Evolutionary conservation across 1,284 basidiomycete species (phyloP), one percentile per base, ranked within the genome.

Genomic region (Butyriboletus appendiculatus): DNA sequence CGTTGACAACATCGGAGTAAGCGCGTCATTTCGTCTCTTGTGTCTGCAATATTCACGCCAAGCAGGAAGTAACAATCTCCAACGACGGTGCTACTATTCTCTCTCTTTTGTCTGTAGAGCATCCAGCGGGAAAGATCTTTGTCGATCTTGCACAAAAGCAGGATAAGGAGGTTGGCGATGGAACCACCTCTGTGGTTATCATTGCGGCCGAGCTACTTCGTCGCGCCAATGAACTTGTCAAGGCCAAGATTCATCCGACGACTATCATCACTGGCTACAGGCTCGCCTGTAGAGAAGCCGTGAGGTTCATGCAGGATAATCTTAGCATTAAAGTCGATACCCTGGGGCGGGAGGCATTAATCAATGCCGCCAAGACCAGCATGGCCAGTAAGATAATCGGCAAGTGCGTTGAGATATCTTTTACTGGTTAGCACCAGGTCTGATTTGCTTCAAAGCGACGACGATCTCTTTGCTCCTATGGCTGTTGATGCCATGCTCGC

Each of bases 321-420:
- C 77, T 99, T 55, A 93, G 92, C 66, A 89, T 97, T 55, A 98
- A 96, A 76, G 94, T 99, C 35, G 96, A 98, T 70, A 75, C 84
- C 48, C 80, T 99, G 20, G 96, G 96, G 44, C 83, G 89, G 64
- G 96, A 98, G 49, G 93, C 94, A 39, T 76, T 99, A 69, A 80
- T 99, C 73, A 99, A 98, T 75, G 92, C 94, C 30, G 97, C 97
- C 53, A 99, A 97, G 80, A 99, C 97, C 44, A 95, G 91, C 61
- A 99, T 99, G 97, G 89, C 94, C 62, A 98, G 95, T 73, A 99
- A 99, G 78, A 94, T 99, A 73, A 95, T 99, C 62, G 92, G 94
- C 69, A 92, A 86, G 95, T 96, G 73, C 41, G 51, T 52, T 34
- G 18, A 40, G 28, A 47, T 37, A n/a, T 59, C 48, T n/a, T 37